These are phyloP conservation scores for Tricholoma furcatifolium DNA, from an alignment of 768 basidiomycete genomes.

Conservation along the genomic window DNA sequence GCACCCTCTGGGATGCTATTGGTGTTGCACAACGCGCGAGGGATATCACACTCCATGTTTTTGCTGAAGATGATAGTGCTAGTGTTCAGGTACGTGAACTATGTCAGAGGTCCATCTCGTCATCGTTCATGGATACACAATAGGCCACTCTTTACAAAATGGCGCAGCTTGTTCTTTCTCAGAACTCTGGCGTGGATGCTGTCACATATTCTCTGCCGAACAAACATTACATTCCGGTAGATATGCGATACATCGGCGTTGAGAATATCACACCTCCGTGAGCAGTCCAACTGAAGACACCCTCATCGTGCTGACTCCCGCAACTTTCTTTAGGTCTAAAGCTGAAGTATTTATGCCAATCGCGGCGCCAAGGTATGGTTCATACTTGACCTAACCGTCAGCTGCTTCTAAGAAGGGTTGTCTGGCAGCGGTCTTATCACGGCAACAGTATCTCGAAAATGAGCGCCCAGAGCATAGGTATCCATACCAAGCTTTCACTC, in stretches of 20 bases:
- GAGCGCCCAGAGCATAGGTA: too few species aligned
- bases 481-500: too few species aligned
- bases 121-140: too few species aligned
- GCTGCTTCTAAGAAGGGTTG: too few species aligned
- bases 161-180: slow-evolving; percentile 67
- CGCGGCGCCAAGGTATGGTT: slow-evolving; percentile 75
- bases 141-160: slow-evolving; percentile 94
- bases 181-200: slow-evolving; percentile 56
- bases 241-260: slow-evolving; percentile 70
- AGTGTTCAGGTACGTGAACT: slow-evolving; percentile 73
- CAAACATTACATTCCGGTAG: slow-evolving; percentile 91
- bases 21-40: slow-evolving; percentile 53
- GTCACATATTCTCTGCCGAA: slow-evolving; percentile 85
- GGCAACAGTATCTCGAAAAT: slow-evolving; percentile 52
- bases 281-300: background rate
- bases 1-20: slow-evolving; percentile 59
- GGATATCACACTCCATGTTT: slow-evolving; percentile 70
- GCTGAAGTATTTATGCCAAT: slow-evolving; percentile 90
- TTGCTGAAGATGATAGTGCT: slow-evolving; percentile 86
- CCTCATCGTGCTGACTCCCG: background rate
- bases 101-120: too few species aligned
- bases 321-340: slow-evolving; percentile 40
- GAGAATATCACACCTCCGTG: slow-evolving; percentile 60
- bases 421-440: slow-evolving; percentile 55
- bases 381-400: background rate